Evolutionary conservation across 768 basidiomycete species (phyloP), one percentile per base, ranked within the genome.

Genomic region (Amanita brunnescens): DNA sequence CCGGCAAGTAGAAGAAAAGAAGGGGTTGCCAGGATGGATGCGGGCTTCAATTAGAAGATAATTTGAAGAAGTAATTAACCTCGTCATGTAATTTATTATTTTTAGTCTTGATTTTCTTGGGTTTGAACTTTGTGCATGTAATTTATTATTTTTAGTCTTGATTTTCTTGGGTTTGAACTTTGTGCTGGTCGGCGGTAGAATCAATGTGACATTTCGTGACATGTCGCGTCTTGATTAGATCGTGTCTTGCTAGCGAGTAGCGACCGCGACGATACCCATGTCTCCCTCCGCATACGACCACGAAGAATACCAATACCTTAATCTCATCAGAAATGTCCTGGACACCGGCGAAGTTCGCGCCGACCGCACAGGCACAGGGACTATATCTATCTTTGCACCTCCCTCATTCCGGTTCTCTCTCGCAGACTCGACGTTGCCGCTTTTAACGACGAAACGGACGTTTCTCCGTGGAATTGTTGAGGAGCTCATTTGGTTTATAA

Each of bases 341-440:
- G 73, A 80, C 35, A 74, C 74, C 0, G 95, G 95, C 9, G 90
- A 90, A 52, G 55, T 67, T 8, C 83, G 95, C 29, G 80, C 87
- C 50, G 95, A 99, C 62, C 83, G 95, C 44, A 99, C 95, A 0
- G 95, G 95, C 14, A 97, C 95, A 0, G 95, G 95, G 49, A 97
- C 94, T 8, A 69, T 90, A 58, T 85, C 94, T 45, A 64, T 95
- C 64, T 98, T 99, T 62, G 94, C 93, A 0, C 95, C 95, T 5
- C 87, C 85, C 2, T 76, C 83, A 10, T 72, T 99, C 46, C 87
- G 93, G 13, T 99, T 99, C 75, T 87, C 88, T 13, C 85, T 98
- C 51, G 69, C 78, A 5, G 64, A 87, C 63, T 70, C 75, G 47
- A 79, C 83, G 3, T 74, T 99, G 3, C 95, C 95, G 2, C 79